Evolutionary conservation across 805 yeast species (phyloP), one percentile per base, ranked within the genome.

Genomic region (Suhomyces prunicola): DNA sequence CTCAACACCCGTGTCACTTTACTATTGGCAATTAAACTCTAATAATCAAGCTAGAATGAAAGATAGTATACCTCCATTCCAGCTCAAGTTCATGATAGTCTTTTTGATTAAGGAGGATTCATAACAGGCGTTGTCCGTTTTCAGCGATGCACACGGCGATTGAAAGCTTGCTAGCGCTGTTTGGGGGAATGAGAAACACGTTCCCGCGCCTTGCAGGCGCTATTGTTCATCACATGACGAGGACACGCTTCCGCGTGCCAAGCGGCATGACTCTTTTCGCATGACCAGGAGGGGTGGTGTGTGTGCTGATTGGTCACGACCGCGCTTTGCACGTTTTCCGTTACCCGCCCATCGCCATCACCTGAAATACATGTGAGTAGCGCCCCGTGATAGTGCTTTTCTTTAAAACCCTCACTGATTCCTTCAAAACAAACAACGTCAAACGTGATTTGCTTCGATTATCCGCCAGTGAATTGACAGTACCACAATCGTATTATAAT

Each of bases 261-360:
- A 24, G 24, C 42, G 24, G 42, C 42, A 39, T 39, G 42, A 17
- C 42, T 17, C 36, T 33, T 33, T 33, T 33, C 42, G 42, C 42
- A 39, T 39, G 42, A 39, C 42, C 42, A 13, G 42, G 24, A 19
- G 42, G 22, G 24, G 42, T 9, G 23, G 23, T 15, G 42, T 1
- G 24, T n/a, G 24, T 9, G 24, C 42, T 39, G 42, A 39, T 39
- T 39, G 42, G 42, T 12, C 42, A 19, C 42, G 24, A 39, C 42
- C 42, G 42, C 42, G 42, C 42, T 4, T n/a, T 39, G 44, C 50
- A 40, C 50, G 50, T 44, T 47, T 19, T 10, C 12, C 15, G 15
- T 48, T 48, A 48, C 50, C 50, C 50, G 50, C 39, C 45, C 42
- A 8, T 31, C 35, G 24, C 47, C 17, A 49, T 49, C 52, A 48